phyloP scores from a whole-genome alignment of 2,329 filamentous ascomycete species.

The Metarhizium sp. region DNA sequence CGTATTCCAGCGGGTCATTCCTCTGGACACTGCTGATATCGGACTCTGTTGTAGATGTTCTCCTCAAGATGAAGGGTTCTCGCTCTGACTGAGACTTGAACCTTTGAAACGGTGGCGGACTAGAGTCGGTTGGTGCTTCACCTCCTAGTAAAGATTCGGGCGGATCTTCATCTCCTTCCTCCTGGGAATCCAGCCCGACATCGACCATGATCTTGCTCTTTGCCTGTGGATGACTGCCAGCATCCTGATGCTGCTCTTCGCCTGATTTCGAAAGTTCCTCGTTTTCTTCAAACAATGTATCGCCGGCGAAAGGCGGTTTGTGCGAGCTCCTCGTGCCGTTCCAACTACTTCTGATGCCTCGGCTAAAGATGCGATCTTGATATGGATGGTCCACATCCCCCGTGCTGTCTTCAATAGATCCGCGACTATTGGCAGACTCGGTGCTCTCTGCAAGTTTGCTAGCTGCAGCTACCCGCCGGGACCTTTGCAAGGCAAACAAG shows the following conservation, averaged over 20 bases:
- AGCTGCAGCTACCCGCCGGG: slow-evolving; percentile 77
- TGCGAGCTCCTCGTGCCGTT: slow-evolving; percentile 41
- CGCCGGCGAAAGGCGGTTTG: slow-evolving; percentile 16
- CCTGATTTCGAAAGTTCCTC: slow-evolving; percentile 30
- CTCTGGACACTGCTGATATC: slow-evolving; percentile 32
- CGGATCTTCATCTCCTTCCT: slow-evolving; percentile 46
- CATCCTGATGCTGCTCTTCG: slow-evolving; percentile 15
- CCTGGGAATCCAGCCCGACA: slow-evolving; percentile 66
- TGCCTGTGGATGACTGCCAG: slow-evolving; percentile 19
- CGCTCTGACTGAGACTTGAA: slow-evolving; percentile 36
- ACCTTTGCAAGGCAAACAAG: slow-evolving; percentile 83
- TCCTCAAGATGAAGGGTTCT: slow-evolving; percentile 29
- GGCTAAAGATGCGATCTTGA: slow-evolving; percentile 36
- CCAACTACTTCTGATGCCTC: slow-evolving; percentile 57
- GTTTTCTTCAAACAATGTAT: slow-evolving; percentile 30
- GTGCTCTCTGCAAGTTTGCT: slow-evolving; percentile 78
- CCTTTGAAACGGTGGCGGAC: slow-evolving; percentile 53
- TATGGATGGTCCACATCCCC: slow-evolving; percentile 24
- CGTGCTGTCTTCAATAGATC: slow-evolving; percentile 24
- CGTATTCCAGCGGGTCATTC: slow-evolving; percentile 28
- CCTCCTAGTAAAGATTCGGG: slow-evolving; percentile 49
- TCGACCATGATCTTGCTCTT: slow-evolving; percentile 69
- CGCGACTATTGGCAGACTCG: slow-evolving; percentile 46
- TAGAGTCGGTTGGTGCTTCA: slow-evolving; percentile 41
- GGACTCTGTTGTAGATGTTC: slow-evolving; percentile 35